phyloP scores from a whole-genome alignment of 345 rosid genomes.

The Stellera chamaejasme region DNA sequence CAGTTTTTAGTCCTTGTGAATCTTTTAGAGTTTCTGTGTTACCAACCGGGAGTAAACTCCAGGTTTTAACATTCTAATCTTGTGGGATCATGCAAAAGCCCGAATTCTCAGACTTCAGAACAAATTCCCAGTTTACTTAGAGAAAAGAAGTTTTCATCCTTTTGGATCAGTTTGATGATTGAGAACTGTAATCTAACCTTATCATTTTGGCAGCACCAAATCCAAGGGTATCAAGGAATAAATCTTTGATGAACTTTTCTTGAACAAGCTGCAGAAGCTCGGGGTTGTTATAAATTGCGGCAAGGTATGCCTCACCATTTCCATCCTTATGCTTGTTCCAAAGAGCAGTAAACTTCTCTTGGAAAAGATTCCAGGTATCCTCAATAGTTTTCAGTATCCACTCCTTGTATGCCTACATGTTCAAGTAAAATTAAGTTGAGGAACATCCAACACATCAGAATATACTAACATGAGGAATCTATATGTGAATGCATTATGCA shows the following conservation, averaged over 20 bases:
- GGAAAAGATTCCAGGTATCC: conserved; percentile 74
- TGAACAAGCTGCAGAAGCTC: conserved; percentile 61
- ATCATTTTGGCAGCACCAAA: conserved; percentile 98
- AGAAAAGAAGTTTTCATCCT: no score
- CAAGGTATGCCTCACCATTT: conserved; percentile 77
- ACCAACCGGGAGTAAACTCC: no score
- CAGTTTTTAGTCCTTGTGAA: no score
- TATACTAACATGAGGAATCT: no score
- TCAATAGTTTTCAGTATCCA: conserved; percentile 69
- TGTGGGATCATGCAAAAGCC: no score
- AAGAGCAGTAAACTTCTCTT: conserved; percentile 48
- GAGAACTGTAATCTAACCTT: conserved; percentile 33
- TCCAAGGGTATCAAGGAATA: conserved; percentile 84
- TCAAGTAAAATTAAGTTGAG: conserved; percentile 3
- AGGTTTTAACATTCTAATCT: no score
- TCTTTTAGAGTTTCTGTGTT: no score
- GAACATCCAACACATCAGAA: no score
- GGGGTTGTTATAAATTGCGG: conserved; percentile 57
- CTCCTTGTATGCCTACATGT: conserved; percentile 52
- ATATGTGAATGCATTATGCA: neutral
- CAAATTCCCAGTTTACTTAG: no score
- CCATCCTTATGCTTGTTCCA: conserved; percentile 82
- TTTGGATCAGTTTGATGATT: neutral
- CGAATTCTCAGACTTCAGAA: no score
- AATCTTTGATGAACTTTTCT: conserved; percentile 49